phyloP scores from a whole-genome alignment of 176 grass and related monocot genomes.

The Carex parvula region DNA sequence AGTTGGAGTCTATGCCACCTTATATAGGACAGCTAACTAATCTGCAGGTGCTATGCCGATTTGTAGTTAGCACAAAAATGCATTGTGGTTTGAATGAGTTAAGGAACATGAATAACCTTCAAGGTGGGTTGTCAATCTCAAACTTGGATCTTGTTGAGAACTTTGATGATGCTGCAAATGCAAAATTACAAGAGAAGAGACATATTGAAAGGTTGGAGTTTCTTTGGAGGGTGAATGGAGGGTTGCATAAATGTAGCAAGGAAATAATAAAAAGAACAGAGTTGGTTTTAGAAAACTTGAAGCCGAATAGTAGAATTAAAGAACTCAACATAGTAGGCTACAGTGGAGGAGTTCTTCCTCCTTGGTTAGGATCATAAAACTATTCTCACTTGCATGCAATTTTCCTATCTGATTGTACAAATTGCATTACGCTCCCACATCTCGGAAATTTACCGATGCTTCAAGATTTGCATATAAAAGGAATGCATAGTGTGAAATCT shows the following conservation, averaged over 20 bases:
- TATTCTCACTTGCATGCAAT: slow-evolving; percentile 2
- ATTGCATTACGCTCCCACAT: slow-evolving; percentile 2
- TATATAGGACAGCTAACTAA: slow-evolving; percentile 30
- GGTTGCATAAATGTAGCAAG: background rate
- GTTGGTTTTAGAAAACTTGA: slow-evolving; percentile 18
- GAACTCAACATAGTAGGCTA: slow-evolving; percentile 36
- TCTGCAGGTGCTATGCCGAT: slow-evolving; percentile 37
- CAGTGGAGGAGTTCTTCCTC: background rate
- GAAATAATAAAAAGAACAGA: background rate
- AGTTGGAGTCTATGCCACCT: slow-evolving; percentile 30
- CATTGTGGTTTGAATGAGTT: slow-evolving; percentile 28
- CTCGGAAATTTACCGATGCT: slow-evolving; percentile 29
- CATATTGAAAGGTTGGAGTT: slow-evolving; percentile 35
- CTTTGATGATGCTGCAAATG: slow-evolving; percentile 16
- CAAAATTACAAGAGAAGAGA: slow-evolving; percentile 25
- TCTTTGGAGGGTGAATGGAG: slow-evolving; percentile 1
- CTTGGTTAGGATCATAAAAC: slow-evolving; percentile 16
- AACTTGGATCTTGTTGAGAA: slow-evolving; percentile 35
- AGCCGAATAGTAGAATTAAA: slow-evolving; percentile 9
- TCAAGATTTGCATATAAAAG: slow-evolving; percentile 19
- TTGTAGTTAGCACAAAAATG: slow-evolving; percentile 14
- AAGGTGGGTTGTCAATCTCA: slow-evolving; percentile 36
- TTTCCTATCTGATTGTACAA: slow-evolving; percentile 5
- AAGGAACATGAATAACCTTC: slow-evolving; percentile 30
- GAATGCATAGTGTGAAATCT: slow-evolving; percentile 13